phyloP scores from a whole-genome alignment of 2,329 filamentous ascomycete genomes.

The Alternaria angustiovoidea region DNA sequence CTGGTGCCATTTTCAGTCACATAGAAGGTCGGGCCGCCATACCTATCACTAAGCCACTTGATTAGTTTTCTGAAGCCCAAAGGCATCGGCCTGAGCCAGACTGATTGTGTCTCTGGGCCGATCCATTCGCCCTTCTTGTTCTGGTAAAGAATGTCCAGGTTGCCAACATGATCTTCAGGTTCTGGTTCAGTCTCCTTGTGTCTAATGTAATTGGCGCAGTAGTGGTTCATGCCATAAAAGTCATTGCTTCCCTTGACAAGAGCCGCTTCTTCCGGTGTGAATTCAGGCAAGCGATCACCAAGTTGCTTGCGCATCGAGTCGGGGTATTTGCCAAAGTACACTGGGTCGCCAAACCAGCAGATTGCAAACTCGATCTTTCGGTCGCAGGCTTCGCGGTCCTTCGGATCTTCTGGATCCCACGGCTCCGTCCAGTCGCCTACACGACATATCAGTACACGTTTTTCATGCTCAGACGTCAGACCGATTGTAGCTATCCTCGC shows the following conservation, averaged over 20 bases:
- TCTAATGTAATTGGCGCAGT: conserved; percentile 86
- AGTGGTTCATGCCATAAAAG: conserved; percentile 96
- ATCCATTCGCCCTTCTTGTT: conserved; percentile 77
- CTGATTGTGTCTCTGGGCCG: conserved; percentile 81
- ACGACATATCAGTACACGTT: conserved; percentile 25
- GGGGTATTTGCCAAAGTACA: conserved; percentile 86
- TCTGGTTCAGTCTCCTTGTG: conserved; percentile 70
- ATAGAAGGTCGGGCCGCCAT: conserved; percentile 79
- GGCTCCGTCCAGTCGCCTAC: conserved; percentile 79
- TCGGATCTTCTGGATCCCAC: conserved; percentile 79
- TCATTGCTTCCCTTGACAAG: conserved; percentile 88
- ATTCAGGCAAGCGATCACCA: conserved; percentile 76
- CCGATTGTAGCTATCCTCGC: not conserved
- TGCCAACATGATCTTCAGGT: conserved; percentile 74
- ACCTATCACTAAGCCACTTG: conserved; percentile 69
- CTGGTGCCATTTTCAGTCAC: conserved; percentile 91
- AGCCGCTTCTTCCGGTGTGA: conserved; percentile 74
- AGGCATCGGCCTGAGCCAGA: conserved; percentile 81
- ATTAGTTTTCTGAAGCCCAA: conserved; percentile 77
- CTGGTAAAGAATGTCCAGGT: conserved; percentile 75
- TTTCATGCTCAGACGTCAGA: conserved; percentile 4
- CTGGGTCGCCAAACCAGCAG: conserved; percentile 86
- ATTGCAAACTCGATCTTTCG: conserved; percentile 89
- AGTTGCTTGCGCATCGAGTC: conserved; percentile 84
- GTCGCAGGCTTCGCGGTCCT: conserved; percentile 76